phyloP scores from a whole-genome alignment of 352 stramenopile species.

The Phytophthora chlamydospora region DNA sequence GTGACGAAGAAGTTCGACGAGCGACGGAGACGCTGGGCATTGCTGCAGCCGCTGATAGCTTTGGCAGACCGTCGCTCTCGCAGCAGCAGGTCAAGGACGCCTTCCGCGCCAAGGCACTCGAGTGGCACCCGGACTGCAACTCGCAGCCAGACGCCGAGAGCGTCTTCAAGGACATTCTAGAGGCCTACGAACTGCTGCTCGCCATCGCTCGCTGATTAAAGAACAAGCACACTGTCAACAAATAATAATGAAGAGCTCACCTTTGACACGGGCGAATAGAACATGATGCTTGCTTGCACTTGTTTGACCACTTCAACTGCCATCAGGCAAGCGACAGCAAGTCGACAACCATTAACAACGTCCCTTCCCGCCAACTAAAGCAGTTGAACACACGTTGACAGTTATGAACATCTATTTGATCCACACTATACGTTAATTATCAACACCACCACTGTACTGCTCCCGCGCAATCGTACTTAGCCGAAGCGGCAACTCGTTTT shows the following conservation, averaged over 20 bases:
- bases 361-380: too few relatives aligned
- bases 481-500: background rate
- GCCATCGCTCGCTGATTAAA: conserved; percentile 16
- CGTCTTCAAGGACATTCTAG: conserved; percentile 87
- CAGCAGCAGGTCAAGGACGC: conserved; percentile 51
- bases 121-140: conserved; percentile 95
- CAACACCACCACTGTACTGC: too few relatives aligned
- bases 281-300: too few relatives aligned
- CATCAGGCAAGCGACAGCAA: too few relatives aligned
- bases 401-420: too few relatives aligned
- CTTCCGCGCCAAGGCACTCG: conserved; percentile 77
- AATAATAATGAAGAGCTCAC: too few relatives aligned
- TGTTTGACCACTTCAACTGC: too few relatives aligned
- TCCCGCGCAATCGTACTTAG: conserved; percentile 13
- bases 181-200: conserved; percentile 89
- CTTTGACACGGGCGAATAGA: too few relatives aligned
- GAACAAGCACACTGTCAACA: background rate
- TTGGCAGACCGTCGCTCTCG: conserved; percentile 16
- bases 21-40: conserved; percentile 38
- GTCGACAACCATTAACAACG: too few relatives aligned
- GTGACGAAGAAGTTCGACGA: conserved; percentile 21
- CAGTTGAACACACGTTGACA: too few relatives aligned
- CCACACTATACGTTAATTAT: too few relatives aligned
- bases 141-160: conserved; percentile 68
- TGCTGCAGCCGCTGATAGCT: background rate